Percentiles rank a stretch among this genome's conserved stretches.
These are phyloP conservation scores for Verticillium tricorpus DNA, from an alignment of 2,329 filamentous ascomycete genomes.

Conservation along the genomic window DNA sequence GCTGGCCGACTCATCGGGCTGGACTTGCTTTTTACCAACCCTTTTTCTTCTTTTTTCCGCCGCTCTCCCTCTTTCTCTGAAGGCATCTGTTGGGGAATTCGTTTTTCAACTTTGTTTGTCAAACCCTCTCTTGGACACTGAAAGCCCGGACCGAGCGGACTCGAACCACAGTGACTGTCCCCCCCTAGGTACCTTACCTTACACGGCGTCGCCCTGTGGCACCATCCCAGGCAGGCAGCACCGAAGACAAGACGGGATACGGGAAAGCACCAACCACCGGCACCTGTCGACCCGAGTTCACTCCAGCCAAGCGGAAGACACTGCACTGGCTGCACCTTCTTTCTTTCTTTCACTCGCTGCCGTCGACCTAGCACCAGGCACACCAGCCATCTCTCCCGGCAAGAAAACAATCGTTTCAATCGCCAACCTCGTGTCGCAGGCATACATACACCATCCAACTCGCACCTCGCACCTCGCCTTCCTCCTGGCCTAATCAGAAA, in stretches of 20 bases:
- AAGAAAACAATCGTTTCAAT: not conserved
- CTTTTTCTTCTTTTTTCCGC: not conserved
- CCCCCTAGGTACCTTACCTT: too few species aligned
- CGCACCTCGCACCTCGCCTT: not conserved
- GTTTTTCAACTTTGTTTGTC: not conserved
- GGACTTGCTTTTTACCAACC: not conserved
- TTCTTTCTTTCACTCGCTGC: not conserved
- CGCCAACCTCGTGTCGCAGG: not conserved
- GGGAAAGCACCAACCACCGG: not conserved
- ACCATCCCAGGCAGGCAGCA: not conserved
- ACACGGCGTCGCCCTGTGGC: conserved; percentile 6
- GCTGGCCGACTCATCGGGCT: not conserved
- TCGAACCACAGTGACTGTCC: not conserved
- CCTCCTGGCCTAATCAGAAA: not conserved
- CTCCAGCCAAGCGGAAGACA: not conserved
- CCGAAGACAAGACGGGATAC: conserved; percentile 8
- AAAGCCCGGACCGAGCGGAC: not conserved
- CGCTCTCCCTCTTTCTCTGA: not conserved
- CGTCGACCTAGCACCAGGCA: not conserved
- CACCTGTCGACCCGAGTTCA: not conserved
- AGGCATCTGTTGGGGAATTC: not conserved
- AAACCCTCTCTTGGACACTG: not conserved
- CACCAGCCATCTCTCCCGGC: not conserved
- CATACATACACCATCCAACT: not conserved
- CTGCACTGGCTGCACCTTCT: not conserved